A percentile compares a stretch with the other conserved stretches of the same genome.
phyloP scores from a whole-genome alignment of 2,329 filamentous ascomycete genomes.

The Zymoseptoria crescenta region DNA sequence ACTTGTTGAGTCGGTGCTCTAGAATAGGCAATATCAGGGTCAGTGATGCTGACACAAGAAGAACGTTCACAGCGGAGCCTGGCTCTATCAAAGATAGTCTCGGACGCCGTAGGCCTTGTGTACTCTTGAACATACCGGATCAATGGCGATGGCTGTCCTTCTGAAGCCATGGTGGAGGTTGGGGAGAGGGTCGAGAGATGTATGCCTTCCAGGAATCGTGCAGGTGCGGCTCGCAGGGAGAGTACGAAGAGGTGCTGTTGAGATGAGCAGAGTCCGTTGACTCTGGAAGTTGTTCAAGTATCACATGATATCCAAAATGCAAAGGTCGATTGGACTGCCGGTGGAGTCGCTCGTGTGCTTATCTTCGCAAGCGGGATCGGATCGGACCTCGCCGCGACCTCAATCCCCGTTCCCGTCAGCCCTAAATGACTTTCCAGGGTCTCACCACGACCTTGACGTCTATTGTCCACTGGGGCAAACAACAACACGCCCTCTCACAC shows the following conservation, averaged over 20 bases:
- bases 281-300: background rate
- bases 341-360: background rate
- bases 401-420: no score
- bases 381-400: no score
- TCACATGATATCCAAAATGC: background rate
- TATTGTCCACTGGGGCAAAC: no score
- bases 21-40: conserved; percentile 8
- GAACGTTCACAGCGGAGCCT: no score
- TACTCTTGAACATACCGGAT: background rate
- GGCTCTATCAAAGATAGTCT: no score
- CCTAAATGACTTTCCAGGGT: no score
- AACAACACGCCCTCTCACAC: no score
- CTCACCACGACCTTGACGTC: no score
- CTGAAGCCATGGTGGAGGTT: conserved; percentile 5
- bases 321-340: background rate
- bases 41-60: background rate
- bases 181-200: background rate
- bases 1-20: conserved; percentile 52
- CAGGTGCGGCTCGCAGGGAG: background rate
- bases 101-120: background rate
- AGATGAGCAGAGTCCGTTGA: background rate
- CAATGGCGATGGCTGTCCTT: conserved; percentile 9
- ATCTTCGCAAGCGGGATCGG: background rate
- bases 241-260: background rate
- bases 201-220: no score